phyloP scores from a whole-genome alignment of 495 filamentous ascomycete genomes.

The Penicillium herquei region DNA sequence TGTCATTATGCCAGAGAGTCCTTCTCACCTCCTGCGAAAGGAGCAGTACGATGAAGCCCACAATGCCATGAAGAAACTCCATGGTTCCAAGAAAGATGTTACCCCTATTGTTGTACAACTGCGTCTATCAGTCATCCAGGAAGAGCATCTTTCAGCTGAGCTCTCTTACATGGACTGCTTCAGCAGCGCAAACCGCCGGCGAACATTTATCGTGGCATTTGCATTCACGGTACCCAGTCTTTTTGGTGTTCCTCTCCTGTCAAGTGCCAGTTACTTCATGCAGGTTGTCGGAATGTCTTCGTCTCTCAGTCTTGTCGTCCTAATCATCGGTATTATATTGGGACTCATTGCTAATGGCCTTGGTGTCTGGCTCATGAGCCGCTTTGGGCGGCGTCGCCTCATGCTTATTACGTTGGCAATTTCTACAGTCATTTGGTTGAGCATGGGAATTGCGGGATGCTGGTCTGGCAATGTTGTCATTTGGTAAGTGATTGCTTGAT shows the following conservation, averaged over 20 bases:
- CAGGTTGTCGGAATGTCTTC: constrained; percentile 33
- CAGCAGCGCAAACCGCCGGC: constrained; percentile 40
- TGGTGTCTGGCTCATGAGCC: constrained; percentile 26
- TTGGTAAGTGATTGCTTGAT: constrained; percentile 20
- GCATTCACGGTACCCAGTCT: constrained; percentile 26
- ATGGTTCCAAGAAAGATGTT: constrained; percentile 6
- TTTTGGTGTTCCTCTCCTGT: constrained; percentile 30
- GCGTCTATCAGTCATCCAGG: constrained; percentile 20
- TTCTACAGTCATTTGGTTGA: constrained; percentile 24
- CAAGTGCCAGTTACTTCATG: constrained; percentile 34
- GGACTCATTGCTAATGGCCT: constrained; percentile 28
- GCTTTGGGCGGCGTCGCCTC: constrained; percentile 24
- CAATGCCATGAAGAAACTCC: constrained; percentile 7
- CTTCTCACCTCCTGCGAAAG: constrained; percentile 16
- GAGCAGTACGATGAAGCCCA: constrained; percentile 10
- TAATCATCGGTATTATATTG: constrained; percentile 28
- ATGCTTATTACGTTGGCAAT: constrained; percentile 19
- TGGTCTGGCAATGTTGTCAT: constrained; percentile 23
- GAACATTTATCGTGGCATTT: constrained; percentile 49
- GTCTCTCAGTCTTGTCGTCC: constrained; percentile 25
- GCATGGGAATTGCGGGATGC: constrained; percentile 33
- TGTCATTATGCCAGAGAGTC: constrained; percentile 17
- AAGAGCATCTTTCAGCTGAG: constrained; percentile 14
- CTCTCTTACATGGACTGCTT: constrained; percentile 44
- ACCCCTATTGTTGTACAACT: constrained; percentile 10